phyloP scores from a whole-genome alignment of 768 basidiomycete species.

The Pulveroboletus sp. region DNA sequence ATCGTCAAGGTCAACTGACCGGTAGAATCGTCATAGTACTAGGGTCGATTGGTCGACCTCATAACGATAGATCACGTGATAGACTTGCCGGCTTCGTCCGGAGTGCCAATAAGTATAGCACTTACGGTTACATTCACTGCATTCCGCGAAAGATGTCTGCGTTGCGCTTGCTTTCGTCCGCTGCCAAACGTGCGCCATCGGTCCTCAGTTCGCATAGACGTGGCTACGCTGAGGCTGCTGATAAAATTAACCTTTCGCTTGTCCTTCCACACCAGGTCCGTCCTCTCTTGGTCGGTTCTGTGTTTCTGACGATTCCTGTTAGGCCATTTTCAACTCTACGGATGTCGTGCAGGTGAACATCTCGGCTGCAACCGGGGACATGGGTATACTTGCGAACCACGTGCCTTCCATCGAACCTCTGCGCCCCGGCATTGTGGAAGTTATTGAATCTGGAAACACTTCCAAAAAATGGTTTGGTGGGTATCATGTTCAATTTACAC shows the following conservation, averaged over 20 bases:
- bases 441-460: constrained; percentile 73
- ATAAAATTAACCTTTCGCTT: constrained; percentile 90
- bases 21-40: no score
- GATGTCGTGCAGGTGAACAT: constrained; percentile 97
- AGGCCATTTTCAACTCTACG: constrained; percentile 88
- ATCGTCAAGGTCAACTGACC: no score
- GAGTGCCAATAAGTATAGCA: not conserved
- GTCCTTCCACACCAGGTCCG: constrained; percentile 93
- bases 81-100: constrained; percentile 29
- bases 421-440: constrained; percentile 91
- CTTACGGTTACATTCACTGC: not conserved
- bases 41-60: no score
- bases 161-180: constrained; percentile 64
- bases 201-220: constrained; percentile 55
- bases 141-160: constrained; percentile 56
- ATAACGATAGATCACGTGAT: constrained; percentile 25
- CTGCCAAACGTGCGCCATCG: constrained; percentile 55
- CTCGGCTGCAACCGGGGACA: constrained; percentile 90
- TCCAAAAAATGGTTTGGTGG: constrained; percentile 97
- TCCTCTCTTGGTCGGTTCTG: constrained; percentile 14
- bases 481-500: constrained; percentile 27
- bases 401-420: constrained; percentile 96
- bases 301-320: constrained; percentile 16
- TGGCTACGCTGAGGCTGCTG: constrained; percentile 88
- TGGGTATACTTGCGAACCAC: constrained; percentile 99